These are phyloP conservation scores for Phylloporus arenicola DNA, from an alignment of 768 basidiomycete genomes.

Conservation along the genomic window DNA sequence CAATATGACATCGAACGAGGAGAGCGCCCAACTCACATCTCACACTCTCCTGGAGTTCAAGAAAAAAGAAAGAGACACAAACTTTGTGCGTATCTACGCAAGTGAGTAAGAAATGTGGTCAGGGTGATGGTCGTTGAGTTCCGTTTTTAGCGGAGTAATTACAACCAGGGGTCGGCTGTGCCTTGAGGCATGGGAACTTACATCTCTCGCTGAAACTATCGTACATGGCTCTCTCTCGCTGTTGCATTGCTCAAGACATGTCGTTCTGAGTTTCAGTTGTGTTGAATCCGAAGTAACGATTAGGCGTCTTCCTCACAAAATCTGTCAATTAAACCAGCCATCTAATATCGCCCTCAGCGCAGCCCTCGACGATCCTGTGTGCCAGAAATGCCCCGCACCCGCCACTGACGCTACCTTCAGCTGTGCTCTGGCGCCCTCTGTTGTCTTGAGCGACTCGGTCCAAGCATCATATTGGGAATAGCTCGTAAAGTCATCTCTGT, in stretches of 20 bases:
- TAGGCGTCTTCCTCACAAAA: no score
- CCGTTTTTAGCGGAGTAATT: no score
- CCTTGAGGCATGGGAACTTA: no score
- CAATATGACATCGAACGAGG: conserved; percentile 9
- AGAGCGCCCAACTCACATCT: conserved; percentile 25
- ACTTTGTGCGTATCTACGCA: conserved; percentile 2
- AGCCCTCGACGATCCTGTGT: conserved; percentile 27
- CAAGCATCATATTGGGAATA: conserved; percentile 50
- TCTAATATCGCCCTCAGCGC: conserved; percentile 17
- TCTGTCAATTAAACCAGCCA: conserved; percentile 26
- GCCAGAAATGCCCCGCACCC: conserved; percentile 67
- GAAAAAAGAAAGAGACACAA: conserved; percentile 2
- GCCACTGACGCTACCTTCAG: conserved; percentile 36
- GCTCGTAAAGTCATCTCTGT: conserved; percentile 67
- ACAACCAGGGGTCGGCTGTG: no score
- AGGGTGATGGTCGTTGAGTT: conserved; percentile 21
- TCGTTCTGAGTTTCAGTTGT: no score
- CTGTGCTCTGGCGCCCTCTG: conserved; percentile 20
- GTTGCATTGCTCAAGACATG: no score
- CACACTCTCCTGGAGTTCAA: conserved; percentile 18
- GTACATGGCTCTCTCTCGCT: no score
- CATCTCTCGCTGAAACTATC: no score
- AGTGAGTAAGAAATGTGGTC: conserved; percentile 17
- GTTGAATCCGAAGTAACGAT: no score
- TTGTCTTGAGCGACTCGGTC: conserved; percentile 36